Evolutionary conservation across 805 yeast genomes (phyloP), one percentile per base, ranked within the genome.

Genomic region (Grigorovia yakushimaensis): DNA sequence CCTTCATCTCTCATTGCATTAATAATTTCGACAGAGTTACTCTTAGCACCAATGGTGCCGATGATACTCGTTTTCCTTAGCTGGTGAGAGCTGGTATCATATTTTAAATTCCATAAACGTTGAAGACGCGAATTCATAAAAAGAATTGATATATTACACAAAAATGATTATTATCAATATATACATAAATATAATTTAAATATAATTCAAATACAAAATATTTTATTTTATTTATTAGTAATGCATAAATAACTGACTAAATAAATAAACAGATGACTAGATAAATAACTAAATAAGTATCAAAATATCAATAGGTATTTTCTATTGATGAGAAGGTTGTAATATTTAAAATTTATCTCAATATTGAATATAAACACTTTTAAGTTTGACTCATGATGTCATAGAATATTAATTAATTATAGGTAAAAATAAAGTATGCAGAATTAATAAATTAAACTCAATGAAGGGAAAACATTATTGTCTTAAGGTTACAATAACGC

Each of bases 31-130:
- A 82, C 88, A 59, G 74, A 70, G 80, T 93, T 93, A 71, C 98
- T 85, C 75, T 87, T 88, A 64, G 98, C 98, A 61, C 98, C 98
- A 71, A 93, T 93, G 59, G 98, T 93, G 68, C 98, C 96, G 65
- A 93, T 89, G 72, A 93, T 93, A 53, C 97, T 85, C 51, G 96
- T 84, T 70, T 96, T 88, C 74, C 98, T 88, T 67, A 75, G 75
- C 68, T 78, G 78, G 68, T 79, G 74, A 83, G 51, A 95, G 93
- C 62, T 82, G 78, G 57, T 77, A 7, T 15, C 17, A 17, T 38
- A 77, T 71, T 87, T 81, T 66, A 88, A 79, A 59, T 79, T 71
- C 60, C 86, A 75, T 70, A 89, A 78, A 96, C 96, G 88, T 65
- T 80, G 79, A 66, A 88, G 67, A 70, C 72, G 73, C 48, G 79